Conservation (phyloP, 768 basidiomycete species). For the Rhodotorula toruloides region DNA sequence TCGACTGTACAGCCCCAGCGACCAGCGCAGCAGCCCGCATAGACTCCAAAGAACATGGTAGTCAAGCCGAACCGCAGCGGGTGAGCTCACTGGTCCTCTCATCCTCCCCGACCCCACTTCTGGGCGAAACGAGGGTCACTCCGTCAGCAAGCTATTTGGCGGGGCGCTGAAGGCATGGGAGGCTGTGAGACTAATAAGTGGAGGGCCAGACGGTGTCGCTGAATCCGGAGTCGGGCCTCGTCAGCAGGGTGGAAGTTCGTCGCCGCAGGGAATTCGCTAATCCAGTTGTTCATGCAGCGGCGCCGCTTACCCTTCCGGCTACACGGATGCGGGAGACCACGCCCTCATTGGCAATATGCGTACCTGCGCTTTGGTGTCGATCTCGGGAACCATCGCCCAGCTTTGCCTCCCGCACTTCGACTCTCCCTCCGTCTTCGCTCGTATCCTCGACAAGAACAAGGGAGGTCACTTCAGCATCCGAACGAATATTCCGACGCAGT, state of each 20-base stretch:
- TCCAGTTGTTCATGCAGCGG: not conserved
- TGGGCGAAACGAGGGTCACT: not conserved
- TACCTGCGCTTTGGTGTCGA: constrained; percentile 31
- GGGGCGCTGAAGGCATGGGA: too few species aligned
- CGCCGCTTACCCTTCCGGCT: not conserved
- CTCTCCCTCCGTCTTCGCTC: constrained; percentile 35
- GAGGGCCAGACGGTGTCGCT: too few species aligned
- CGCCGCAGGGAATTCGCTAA: not conserved
- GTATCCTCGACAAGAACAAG: constrained; percentile 43
- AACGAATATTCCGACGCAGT: constrained; percentile 20
- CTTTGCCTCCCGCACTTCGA: constrained; percentile 40
- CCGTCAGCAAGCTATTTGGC: not conserved
- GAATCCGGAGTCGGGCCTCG: too few species aligned
- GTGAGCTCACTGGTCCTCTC: too few species aligned
- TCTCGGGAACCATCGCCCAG: constrained; percentile 32
- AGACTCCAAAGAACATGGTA: not conserved
- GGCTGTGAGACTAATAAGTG: too few species aligned
- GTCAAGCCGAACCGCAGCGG: constrained; percentile 27
- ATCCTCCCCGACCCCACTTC: not conserved
- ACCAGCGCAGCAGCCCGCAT: not conserved
- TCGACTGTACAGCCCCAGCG: not conserved
- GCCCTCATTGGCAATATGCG: constrained; percentile 33
- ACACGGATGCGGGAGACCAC: constrained; percentile 24
- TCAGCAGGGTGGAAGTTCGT: too few species aligned
- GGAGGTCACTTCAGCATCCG: constrained; percentile 41